Base-by-base conservation (phyloP, 2,329 filamentous ascomycete species). In the Xylariaceae sp. region DNA sequence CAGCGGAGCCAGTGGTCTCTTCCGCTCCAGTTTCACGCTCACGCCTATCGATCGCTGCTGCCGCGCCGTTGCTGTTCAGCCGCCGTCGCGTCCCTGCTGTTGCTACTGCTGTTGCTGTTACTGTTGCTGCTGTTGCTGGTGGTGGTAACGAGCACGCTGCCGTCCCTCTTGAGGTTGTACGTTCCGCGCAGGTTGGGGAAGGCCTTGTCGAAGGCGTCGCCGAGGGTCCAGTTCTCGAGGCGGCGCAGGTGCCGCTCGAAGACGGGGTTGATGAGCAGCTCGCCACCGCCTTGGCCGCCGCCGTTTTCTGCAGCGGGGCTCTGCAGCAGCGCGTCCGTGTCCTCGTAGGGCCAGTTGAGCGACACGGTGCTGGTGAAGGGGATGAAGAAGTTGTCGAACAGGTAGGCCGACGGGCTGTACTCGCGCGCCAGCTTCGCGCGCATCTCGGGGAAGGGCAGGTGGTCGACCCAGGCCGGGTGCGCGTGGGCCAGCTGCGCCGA, bases 331-430 rank as follows among this genome's bases (percentile, higher is more conserved):
- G 79, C 76, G 46, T 88, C 80, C 0, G 74, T 76, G 1, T 77
- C 70, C 36, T 85, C 80, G 51, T 93, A 90, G 0, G 83, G 83
- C 88, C 88, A 95, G 46, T 89, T 92, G 12, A 94, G 58, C 17
- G 72, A 77, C 16, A 94, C 52, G 0, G 80, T 88, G 1, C 71
- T 75, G 1, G 84, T 92, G 56, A 80, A 94, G 0, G 84, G 83
- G 13, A 90, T 74, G 55, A 90, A 92, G 65, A 89, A 93, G 46
- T 83, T 75, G 37, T 89, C 81, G 49, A 93, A 90, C 0, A 74
- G 65, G 36, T 79, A 80, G 26, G 70, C 63, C 4, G 50, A 42
- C 0, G 61, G 55, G 15, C 61, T 57, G 32, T 51, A 52, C 19
- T 50, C 38, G 15, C 30, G 29, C 18, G 46, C 38, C 6, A 56